Percentiles rank a stretch among this genome's conserved stretches.
Evolutionary conservation across 371 early-diverging fungal species (phyloP).

Genomic region (Circinella umbellata): DNA sequence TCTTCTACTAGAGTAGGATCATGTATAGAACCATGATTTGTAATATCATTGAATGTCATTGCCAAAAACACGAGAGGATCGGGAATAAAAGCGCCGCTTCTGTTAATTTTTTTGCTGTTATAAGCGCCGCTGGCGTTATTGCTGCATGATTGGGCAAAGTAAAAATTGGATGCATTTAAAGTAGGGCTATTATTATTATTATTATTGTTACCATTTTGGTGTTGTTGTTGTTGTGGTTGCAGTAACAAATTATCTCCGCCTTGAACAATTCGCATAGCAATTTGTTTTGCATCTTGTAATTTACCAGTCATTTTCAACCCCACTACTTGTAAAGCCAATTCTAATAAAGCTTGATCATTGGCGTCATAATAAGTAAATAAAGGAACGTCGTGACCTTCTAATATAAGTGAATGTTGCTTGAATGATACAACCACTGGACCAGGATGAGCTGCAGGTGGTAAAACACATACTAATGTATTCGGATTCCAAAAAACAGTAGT

Average conservation of each 20-base stretch:
- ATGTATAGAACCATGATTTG: not conserved
- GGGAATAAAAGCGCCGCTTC: too few relatives aligned
- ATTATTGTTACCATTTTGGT: too few relatives aligned
- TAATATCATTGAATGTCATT: not conserved
- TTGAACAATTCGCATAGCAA: conserved; percentile 76
- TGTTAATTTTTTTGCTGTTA: too few relatives aligned
- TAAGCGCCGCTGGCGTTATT: too few relatives aligned
- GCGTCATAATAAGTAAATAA: conserved; percentile 73
- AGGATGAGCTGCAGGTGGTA: conserved; percentile 75
- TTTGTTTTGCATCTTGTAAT: conserved; percentile 68
- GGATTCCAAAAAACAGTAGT: conserved; percentile 72
- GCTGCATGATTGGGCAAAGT: not conserved
- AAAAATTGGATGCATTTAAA: not conserved
- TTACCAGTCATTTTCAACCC: conserved; percentile 81
- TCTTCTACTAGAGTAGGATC: too few relatives aligned
- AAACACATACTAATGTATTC: conserved; percentile 76
- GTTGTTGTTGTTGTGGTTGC: not conserved
- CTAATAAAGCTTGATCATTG: conserved; percentile 80
- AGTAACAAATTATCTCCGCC: conserved; percentile 37
- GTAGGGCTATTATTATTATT: not conserved
- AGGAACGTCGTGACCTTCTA: conserved; percentile 55
- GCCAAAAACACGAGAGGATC: too few relatives aligned
- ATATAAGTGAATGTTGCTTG: conserved; percentile 49
- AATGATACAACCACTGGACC: conserved; percentile 79
- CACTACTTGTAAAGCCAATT: conserved; percentile 82